Evolutionary conservation across 2,329 filamentous ascomycete genomes (phyloP), one percentile per base, ranked within the genome.

Genomic region (Nigrospora oryzae): DNA sequence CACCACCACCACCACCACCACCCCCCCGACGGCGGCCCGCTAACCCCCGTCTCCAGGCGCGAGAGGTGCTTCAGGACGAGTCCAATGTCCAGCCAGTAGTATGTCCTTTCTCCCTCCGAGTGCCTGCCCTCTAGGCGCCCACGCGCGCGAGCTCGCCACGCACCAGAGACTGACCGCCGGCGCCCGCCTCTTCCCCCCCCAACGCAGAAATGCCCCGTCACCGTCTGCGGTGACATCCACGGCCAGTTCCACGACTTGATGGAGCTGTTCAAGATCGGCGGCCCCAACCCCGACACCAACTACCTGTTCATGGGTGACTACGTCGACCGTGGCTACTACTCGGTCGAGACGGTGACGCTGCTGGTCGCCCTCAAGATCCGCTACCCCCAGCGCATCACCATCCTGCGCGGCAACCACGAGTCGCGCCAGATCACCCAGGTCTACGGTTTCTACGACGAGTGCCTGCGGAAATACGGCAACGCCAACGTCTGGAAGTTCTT

Each of bases 281-380:
- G 93, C 44, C 89, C 90, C 49, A 96, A 95, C 64, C 93, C 93
- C 54, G 93, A 98, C 68, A 97, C 93, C 63, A 97, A 97, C 74
- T 97, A 97, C 70, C 84, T 97, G 54, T 97, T 97, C 74, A 97
- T 98, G 89, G 90, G 93, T 64, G 93, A 98, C 69, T 98, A 97
- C 63, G 93, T 98, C 61, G 93, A 98, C 68, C 84, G 93, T 74
- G 93, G 93, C 52, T 98, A 96, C 75, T 98, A 97, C 71, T 95
- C 89, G 2, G 83, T 98, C 56, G 91, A 98, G 69, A 93, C 90
- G 5, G 96, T 98, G 62, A 83, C 96, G 49, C 86, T 98, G 45
- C 83, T 98, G 11, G 80, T 98, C 43, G 95, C 89, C 62, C 81
- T 97, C 57, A 97, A 97, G 75, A 91, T 97, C 49, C 86, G 91